Evolutionary conservation across 116 monocot genomes (phyloP), one percentile per base, ranked within the genome.

Genomic region (Dioscorea cayenensis): DNA sequence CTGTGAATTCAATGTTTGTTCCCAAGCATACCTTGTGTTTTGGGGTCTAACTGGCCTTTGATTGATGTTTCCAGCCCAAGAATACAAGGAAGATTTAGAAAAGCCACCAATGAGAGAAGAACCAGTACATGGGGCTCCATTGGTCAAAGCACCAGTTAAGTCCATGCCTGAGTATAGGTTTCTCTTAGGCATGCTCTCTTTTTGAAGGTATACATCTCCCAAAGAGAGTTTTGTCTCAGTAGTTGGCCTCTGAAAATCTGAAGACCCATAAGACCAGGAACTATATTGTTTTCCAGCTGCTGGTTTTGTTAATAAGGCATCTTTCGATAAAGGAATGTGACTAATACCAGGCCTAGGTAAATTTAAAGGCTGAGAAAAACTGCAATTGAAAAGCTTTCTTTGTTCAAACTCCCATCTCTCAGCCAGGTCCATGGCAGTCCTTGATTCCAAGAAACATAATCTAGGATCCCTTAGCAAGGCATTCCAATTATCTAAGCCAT

Each of bases 401-500:
- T 95, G 85, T 37, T 95, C 95, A 9, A 75, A 28, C 8, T 85
- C 80, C 95, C 95, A 95, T 66, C 80, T 80, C 69, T 80, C 61
- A 20, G 92, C 84, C 21, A 95, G 77, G 77, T 95, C 92, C 22
- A 82, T 82, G 13, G 77, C 65, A 66, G 66, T 60, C 67, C 87
- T 95, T 60, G 73, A 76, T 58, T 72, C 76, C 19, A 64, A 78
- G 67, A 95, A 92, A 16, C 50, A 66, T 16, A 95, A 72, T 29
- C 66, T 81, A 35, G 78, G 89, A 62, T 95, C 95, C 59, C 80
- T 69, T 72, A 95, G 80, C 74, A 95, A 83, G 10, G 81, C 73
- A 70, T 78, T 60, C 95, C 95, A 95, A 59, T 95, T 95, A 61
- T 79, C 79, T 49, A 77, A 20, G 28, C 95, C 95, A 71, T 95